Base-by-base conservation (phyloP, 495 filamentous ascomycete genomes). In the Penicillium tannophilum region DNA sequence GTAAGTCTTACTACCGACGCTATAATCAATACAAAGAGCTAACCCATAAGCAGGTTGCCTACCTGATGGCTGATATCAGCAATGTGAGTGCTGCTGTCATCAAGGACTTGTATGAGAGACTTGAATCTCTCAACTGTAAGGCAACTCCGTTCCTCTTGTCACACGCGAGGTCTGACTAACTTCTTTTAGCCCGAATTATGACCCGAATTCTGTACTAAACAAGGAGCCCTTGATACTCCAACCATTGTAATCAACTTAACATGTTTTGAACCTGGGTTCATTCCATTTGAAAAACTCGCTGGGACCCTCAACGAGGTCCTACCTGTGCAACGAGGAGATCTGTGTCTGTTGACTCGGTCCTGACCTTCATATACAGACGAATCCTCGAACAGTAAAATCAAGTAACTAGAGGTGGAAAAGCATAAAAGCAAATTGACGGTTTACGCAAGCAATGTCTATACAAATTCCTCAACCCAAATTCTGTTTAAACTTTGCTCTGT, bases 41-140 rank as follows among this genome's bases (percentile, higher is more conserved):
- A 61, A 75, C 54, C 54, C 12, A 17, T 59, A 6, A 52, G 20
- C 61, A 88, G 87, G 83, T 92, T 58, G 95, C 95, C 23, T 99
- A 98, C 70, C 79, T 98, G 58, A 97, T 99, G 94, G 94, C 95
- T 20, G 95, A 99, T 77, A 89, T 99, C 60, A 96, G 90, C 76
- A 80, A 90, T 54, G 91, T 97, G 64, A 86, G 90, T 65, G 74
- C 82, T 12, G 79, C 78, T 23, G 89, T 94, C 59, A 93, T 98
- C 72, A 92, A 91, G 76, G 87, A 90, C 54, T 80, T 99, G 39
- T 90, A 87, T 59, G 87, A 91, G 67, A 87, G 80, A 65, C 79
- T 99, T 44, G 93, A 98, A 67, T 82, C 79, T 55, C 78, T 97
- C 61, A 85, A 80, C 72, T 92, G 90, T 94, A 81, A 79, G 90